Base-by-base conservation (phyloP, 1,139 yeast genomes). In the Candida neerlandica region DNA sequence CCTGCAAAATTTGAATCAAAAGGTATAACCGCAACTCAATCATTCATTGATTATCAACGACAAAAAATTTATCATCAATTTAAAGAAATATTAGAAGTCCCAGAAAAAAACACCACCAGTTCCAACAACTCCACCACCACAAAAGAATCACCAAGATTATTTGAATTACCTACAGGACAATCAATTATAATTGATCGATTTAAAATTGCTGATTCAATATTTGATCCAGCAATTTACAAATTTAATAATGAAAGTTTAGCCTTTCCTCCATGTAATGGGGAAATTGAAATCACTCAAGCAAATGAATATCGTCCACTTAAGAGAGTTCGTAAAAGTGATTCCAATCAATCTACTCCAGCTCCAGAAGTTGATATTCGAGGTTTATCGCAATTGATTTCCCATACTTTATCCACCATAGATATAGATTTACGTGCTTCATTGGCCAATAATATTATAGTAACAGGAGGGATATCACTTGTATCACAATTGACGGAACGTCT, bases 341-440 rank as follows among this genome's bases (percentile, higher is more conserved):
- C 74, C 7, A 65, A 61, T 50, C 70, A 64, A 46, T 63, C 71
- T 5, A 71, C 79, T 0, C 78, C 80, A 2, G 69, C 76, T 2
- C 77, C 78, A 2, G 48, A 47, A 50, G 49, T 42, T 18, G 55
- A 47, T 45, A 61, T 68, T 16, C 63, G 78, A 56, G 96, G 96
- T 1, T 62, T 92, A 16, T 80, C 90, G 0, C 86, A 83, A 54
- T 73, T 94, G 54, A 82, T 91, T 29, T 78, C 88, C 29, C 83
- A 85, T 47, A 82, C 92, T 4, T 75, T 94, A 58, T 84, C 82
- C 27, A 73, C 80, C 21, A 80, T 85, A 32, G 99, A 94, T 66
- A 94, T 92, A 27, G 99, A 94, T 69, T 78, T 92, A 53, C 79
- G 97, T 50, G 89, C 98, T 1, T 87, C 91, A 46, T 77, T 92